phyloP scores from a whole-genome alignment of 2,329 filamentous ascomycete genomes.

The Neospermospora avenae region DNA sequence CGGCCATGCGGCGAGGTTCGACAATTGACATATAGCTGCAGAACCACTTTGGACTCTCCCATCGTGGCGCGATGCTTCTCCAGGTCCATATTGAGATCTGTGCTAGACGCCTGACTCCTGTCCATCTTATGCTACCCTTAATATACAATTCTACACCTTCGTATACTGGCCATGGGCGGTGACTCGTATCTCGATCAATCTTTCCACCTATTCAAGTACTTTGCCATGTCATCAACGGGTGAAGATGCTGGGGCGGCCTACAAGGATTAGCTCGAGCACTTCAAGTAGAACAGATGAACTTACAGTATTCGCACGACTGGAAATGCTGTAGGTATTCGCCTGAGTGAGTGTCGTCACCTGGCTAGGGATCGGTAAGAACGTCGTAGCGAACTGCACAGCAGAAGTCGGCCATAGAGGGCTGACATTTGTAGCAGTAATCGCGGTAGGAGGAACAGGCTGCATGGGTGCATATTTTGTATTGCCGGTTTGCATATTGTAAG shows the following conservation, averaged over 20 bases:
- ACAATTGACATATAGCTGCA: too few species aligned
- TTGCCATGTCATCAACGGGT: slow-evolving; percentile 37
- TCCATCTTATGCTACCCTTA: neutral
- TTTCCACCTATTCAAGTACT: slow-evolving; percentile 39
- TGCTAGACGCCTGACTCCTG: neutral
- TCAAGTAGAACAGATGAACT: slow-evolving; percentile 9
- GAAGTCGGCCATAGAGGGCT: slow-evolving; percentile 37
- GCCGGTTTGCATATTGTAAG: slow-evolving; percentile 38
- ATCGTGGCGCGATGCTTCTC: too few species aligned
- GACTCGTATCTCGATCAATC: slow-evolving; percentile 27
- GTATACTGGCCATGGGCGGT: neutral
- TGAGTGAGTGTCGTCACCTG: slow-evolving; percentile 38
- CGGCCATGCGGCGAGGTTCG: too few species aligned
- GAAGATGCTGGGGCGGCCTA: slow-evolving; percentile 32
- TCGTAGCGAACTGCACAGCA: slow-evolving; percentile 35
- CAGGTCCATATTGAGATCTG: neutral
- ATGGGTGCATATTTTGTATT: slow-evolving; percentile 40
- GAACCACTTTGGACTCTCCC: too few species aligned
- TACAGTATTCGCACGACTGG: slow-evolving; percentile 39
- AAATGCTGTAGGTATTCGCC: slow-evolving; percentile 33
- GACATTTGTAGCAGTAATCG: slow-evolving; percentile 39
- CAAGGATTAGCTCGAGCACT: slow-evolving; percentile 14
- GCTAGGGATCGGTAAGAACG: slow-evolving; percentile 33
- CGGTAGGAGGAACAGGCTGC: slow-evolving; percentile 38
- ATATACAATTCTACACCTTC: neutral